Evolutionary conservation across 352 stramenopile species (phyloP).

Genomic region (Globisporangium barbulae): DNA sequence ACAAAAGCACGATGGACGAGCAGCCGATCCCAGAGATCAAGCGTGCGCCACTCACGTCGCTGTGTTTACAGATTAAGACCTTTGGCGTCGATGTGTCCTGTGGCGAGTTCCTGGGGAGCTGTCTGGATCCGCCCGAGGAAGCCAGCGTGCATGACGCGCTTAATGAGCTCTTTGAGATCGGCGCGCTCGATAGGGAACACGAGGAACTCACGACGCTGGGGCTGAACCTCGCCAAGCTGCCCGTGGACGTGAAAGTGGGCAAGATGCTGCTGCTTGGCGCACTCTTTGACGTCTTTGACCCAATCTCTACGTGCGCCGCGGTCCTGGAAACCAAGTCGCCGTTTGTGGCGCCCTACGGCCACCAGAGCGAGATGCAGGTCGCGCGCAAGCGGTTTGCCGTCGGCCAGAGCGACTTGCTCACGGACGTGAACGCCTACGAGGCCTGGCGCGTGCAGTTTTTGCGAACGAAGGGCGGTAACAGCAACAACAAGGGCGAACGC

Average conservation of each 20-base stretch:
- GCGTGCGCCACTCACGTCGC: slow-evolving; percentile 92
- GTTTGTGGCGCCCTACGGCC: slow-evolving; percentile 74
- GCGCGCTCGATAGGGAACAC: slow-evolving; percentile 62
- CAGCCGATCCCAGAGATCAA: slow-evolving; percentile 94
- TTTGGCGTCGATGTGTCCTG: slow-evolving; percentile 70
- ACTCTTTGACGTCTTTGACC: slow-evolving; percentile 90
- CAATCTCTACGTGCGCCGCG: slow-evolving; percentile 61
- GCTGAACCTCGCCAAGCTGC: slow-evolving; percentile 89
- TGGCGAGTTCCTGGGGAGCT: slow-evolving; percentile 86
- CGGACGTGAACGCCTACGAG: slow-evolving; percentile 76
- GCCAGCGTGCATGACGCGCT: slow-evolving; percentile 89
- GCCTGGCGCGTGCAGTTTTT: slow-evolving; percentile 38
- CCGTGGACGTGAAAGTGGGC: slow-evolving; percentile 95
- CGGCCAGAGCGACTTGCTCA: slow-evolving; percentile 66
- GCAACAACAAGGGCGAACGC: slow-evolving; percentile 39
- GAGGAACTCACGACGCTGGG: slow-evolving; percentile 93
- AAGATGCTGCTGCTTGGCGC: slow-evolving; percentile 96
- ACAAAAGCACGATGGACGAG: slow-evolving; percentile 67
- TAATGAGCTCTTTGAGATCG: slow-evolving; percentile 87
- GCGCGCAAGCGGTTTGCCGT: slow-evolving; percentile 56
- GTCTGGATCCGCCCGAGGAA: slow-evolving; percentile 90
- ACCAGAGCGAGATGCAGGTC: slow-evolving; percentile 64
- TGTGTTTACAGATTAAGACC: slow-evolving; percentile 95
- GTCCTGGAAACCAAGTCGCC: slow-evolving; percentile 81
- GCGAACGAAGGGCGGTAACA: not conserved